Conservation (phyloP, 164 flowering plant species). For the Piper betle region DNA sequence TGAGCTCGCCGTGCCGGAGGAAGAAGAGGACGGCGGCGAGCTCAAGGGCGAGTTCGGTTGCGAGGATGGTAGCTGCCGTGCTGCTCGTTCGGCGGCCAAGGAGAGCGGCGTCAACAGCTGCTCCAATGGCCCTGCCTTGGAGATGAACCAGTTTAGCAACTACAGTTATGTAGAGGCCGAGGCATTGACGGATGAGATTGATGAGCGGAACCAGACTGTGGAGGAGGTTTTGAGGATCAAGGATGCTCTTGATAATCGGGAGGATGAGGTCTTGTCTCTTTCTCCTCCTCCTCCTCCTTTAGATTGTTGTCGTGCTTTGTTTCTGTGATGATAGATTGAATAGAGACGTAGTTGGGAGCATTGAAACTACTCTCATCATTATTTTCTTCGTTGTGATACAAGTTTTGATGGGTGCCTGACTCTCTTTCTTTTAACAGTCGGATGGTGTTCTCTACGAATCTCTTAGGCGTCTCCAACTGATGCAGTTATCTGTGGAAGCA, state of each 20-base stretch:
- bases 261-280: constrained; percentile 46
- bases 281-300: background rate
- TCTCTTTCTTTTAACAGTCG: constrained; percentile 36
- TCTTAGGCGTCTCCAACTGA: constrained; percentile 70
- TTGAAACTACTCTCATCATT: too few relatives aligned
- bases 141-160: constrained; percentile 31
- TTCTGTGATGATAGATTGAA: too few relatives aligned
- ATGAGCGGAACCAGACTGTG: constrained; percentile 40
- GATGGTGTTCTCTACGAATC: constrained; percentile 49
- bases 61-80: constrained; percentile 14
- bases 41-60: constrained; percentile 14
- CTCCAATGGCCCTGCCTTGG: constrained; percentile 18
- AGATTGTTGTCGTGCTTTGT: too few relatives aligned
- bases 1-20: constrained; percentile 14
- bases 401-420: background rate
- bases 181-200: constrained; percentile 84
- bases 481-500: constrained; percentile 55
- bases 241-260: constrained; percentile 33
- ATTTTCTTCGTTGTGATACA: background rate
- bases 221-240: constrained; percentile 78
- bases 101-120: constrained; percentile 48
- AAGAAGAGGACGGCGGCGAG: constrained; percentile 17
- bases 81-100: constrained; percentile 25
- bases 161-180: constrained; percentile 73
- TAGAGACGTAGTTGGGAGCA: too few relatives aligned